These are phyloP conservation scores for Quercus glauca DNA, from an alignment of 306 rosid genomes.

Conservation along the genomic window DNA sequence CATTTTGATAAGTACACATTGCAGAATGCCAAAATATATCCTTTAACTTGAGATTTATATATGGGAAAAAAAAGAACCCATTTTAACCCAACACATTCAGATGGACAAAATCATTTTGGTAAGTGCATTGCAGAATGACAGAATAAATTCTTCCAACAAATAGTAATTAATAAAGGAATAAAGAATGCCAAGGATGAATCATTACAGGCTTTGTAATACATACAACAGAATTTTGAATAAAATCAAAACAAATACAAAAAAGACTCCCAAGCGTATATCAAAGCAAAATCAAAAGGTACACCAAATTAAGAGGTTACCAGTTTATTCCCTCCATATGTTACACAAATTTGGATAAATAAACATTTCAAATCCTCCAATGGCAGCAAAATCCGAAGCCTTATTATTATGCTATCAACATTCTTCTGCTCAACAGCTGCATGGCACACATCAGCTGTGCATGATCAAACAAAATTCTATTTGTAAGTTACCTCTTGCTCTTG, in stretches of 20 bases:
- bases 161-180: background rate
- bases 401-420: constrained; percentile 34
- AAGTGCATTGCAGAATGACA: background rate
- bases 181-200: background rate
- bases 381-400: constrained; percentile 43
- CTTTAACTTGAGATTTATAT: too few species aligned
- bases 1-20: too few species aligned
- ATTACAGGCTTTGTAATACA: constrained; percentile 8
- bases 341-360: constrained; percentile 46
- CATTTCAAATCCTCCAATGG: constrained; percentile 30
- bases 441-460: constrained; percentile 28
- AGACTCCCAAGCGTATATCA: constrained; percentile 14
- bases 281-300: constrained; percentile 17
- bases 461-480: constrained; percentile 30
- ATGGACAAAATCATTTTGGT: background rate
- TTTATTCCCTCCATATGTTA: constrained; percentile 22
- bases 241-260: background rate
- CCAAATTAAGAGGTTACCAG: constrained; percentile 19
- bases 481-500: constrained; percentile 14
- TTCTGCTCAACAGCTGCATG: constrained; percentile 32
- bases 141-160: background rate
- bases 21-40: too few species aligned
- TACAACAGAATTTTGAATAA: background rate
- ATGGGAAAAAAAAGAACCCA: too few species aligned
- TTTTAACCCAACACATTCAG: background rate